phyloP scores from a whole-genome alignment of 2,329 filamentous ascomycete species.

The Colletotrichum sp. region DNA sequence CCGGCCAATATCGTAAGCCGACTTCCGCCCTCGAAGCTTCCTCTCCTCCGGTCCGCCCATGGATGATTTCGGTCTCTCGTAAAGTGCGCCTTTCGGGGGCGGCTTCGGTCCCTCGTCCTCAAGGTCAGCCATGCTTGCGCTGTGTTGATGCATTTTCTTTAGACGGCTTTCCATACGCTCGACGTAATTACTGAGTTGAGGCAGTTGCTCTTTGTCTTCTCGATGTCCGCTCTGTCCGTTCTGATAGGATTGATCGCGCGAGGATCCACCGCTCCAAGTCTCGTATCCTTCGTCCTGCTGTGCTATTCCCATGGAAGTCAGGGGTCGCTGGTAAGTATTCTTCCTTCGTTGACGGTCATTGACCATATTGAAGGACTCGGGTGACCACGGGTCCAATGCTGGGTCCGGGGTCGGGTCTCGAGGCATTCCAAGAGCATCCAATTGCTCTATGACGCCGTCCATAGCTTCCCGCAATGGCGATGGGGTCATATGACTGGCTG shows the following conservation, averaged over 20 bases:
- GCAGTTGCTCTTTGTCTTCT: slow-evolving; percentile 60
- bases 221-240: slow-evolving; percentile 41
- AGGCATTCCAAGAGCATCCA: slow-evolving; percentile 81
- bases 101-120: slow-evolving; percentile 65
- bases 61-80: slow-evolving; percentile 64
- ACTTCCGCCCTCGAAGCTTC: slow-evolving; percentile 70
- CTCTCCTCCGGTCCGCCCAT: slow-evolving; percentile 50
- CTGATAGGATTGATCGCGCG: slow-evolving; percentile 50
- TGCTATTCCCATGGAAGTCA: slow-evolving; percentile 77
- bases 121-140: slow-evolving; percentile 49
- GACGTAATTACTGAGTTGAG: slow-evolving; percentile 84
- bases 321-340: slow-evolving; percentile 54
- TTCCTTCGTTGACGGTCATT: slow-evolving; percentile 43
- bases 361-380: slow-evolving; percentile 77
- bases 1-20: slow-evolving; percentile 77
- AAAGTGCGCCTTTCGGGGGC: slow-evolving; percentile 60
- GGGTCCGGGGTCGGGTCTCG: slow-evolving; percentile 60
- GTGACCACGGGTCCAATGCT: slow-evolving; percentile 82
- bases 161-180: slow-evolving; percentile 89
- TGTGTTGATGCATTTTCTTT: slow-evolving; percentile 71
- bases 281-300: slow-evolving; percentile 66
- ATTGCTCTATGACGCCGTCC: slow-evolving; percentile 96
- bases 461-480: slow-evolving; percentile 93
- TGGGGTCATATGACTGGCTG: slow-evolving; percentile 74
- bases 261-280: slow-evolving; percentile 61